These are phyloP conservation scores for Candida namnaoensis DNA, from an alignment of 805 yeast species.

Conservation along the genomic window DNA sequence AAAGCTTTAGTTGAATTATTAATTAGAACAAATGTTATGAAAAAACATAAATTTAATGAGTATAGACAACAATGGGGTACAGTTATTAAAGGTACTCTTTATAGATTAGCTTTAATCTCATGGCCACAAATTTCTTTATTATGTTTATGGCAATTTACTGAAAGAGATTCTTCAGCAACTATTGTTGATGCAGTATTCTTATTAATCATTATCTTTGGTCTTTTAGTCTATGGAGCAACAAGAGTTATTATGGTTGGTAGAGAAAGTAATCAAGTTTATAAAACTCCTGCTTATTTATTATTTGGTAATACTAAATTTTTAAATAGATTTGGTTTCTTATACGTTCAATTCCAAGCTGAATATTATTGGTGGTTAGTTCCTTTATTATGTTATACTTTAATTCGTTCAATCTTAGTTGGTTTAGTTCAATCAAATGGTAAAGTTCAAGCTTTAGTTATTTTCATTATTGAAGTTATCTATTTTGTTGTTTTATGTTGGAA, in stretches of 20 bases:
- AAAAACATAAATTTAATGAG: conserved; percentile 55
- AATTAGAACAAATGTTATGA: conserved; percentile 48
- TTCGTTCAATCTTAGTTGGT: conserved; percentile 80
- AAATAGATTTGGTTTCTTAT: conserved; percentile 86
- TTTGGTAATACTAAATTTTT: conserved; percentile 77
- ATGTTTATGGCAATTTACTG: conserved; percentile 85
- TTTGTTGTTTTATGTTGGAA: conserved; percentile 56
- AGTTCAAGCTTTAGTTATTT: conserved; percentile 69
- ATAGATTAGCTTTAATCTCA: conserved; percentile 73
- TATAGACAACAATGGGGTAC: conserved; percentile 78
- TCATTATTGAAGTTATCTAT: conserved; percentile 67
- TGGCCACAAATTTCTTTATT: conserved; percentile 81
- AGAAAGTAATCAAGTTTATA: conserved; percentile 60
- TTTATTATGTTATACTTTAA: conserved; percentile 52
- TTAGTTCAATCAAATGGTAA: conserved; percentile 76
- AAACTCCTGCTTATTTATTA: conserved; percentile 86
- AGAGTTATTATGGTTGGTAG: conserved; percentile 72
- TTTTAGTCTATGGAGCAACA: conserved; percentile 64
- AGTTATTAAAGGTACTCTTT: conserved; percentile 84
- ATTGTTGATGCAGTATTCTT: conserved; percentile 73
- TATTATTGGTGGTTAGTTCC: conserved; percentile 76
- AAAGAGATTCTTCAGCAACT: conserved; percentile 75
- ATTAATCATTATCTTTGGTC: conserved; percentile 44
- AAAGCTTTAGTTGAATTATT: conserved; percentile 62
- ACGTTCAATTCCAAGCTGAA: conserved; percentile 85